Conservation (phyloP, 2,329 filamentous ascomycete species). For the Beauveria sp. region DNA sequence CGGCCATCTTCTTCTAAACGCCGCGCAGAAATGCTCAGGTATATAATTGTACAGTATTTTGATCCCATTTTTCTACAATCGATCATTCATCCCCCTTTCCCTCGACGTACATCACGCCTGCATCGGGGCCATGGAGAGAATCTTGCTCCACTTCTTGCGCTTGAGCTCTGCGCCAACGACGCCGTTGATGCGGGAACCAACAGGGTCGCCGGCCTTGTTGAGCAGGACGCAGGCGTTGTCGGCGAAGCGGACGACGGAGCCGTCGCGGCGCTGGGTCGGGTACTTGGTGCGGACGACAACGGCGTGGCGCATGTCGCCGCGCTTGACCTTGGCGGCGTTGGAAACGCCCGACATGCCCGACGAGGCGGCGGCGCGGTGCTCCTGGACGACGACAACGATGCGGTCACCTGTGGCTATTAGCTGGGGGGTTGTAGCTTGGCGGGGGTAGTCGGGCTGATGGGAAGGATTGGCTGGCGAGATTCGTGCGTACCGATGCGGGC, state of each 20-base stretch:
- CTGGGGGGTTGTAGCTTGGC: no score
- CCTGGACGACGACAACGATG: conserved; percentile 95
- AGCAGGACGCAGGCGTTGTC: conserved; percentile 97
- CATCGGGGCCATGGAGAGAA: conserved; percentile 83
- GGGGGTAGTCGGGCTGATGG: background rate
- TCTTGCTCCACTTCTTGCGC: conserved; percentile 96
- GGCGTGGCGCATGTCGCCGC: conserved; percentile 93
- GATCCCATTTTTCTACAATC: no score
- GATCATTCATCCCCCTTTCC: background rate
- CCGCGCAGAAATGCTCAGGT: conserved; percentile 25
- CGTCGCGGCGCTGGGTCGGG: conserved; percentile 79
- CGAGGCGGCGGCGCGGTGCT: conserved; percentile 74
- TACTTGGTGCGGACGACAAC: conserved; percentile 91
- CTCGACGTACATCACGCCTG: conserved; percentile 36
- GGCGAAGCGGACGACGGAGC: conserved; percentile 85
- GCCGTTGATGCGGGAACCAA: conserved; percentile 86
- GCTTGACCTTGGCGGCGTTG: conserved; percentile 83
- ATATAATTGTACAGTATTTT: conserved; percentile 21
- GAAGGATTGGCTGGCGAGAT: background rate
- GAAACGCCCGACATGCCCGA: conserved; percentile 64
- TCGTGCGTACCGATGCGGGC: conserved; percentile 71
- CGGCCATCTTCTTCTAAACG: conserved; percentile 21
- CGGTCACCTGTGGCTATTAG: conserved; percentile 62
- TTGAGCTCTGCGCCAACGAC: conserved; percentile 85
- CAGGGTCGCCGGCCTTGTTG: conserved; percentile 93